phyloP scores from a whole-genome alignment of 148 eudicot genomes.

The Spergularia bocconei region DNA sequence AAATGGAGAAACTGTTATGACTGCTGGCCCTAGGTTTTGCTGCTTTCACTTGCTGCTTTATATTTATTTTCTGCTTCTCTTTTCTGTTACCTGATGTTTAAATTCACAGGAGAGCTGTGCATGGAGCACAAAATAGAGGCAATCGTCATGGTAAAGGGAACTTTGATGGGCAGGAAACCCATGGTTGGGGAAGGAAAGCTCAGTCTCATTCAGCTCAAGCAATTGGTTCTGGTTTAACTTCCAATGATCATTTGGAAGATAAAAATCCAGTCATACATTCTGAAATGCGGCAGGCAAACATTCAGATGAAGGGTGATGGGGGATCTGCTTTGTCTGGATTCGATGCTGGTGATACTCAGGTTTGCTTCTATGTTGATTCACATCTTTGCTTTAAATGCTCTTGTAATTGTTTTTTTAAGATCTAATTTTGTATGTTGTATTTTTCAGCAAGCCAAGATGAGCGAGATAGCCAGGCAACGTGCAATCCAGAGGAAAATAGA shows the following conservation, averaged over 20 bases:
- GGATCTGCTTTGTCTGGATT: constrained; percentile 30
- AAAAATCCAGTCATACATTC: constrained; percentile 26
- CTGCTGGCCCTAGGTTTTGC: constrained; percentile 52
- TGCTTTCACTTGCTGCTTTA: constrained; percentile 12
- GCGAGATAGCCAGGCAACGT: constrained; percentile 83
- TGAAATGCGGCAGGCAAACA: constrained; percentile 31
- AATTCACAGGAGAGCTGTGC: constrained; percentile 50
- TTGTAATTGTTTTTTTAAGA: background rate
- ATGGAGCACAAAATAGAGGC: constrained; percentile 45
- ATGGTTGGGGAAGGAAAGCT: constrained; percentile 57
- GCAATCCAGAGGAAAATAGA: constrained; percentile 75
- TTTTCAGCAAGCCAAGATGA: constrained; percentile 75
- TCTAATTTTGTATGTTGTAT: constrained; percentile 12
- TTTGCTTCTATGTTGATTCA: constrained; percentile 15
- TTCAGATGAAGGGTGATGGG: constrained; percentile 38
- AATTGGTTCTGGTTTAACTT: constrained; percentile 32
- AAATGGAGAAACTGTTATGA: constrained; percentile 29
- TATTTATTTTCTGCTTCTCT: background rate
- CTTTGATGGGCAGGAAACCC: constrained; percentile 46
- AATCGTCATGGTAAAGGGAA: constrained; percentile 50
- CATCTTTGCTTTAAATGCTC: background rate
- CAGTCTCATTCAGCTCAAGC: constrained; percentile 33
- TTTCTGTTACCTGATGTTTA: constrained; percentile 26
- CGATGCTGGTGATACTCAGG: constrained; percentile 61
- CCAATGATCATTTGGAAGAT: constrained; percentile 30